A percentile compares a stretch with the other conserved stretches of the same genome.
Evolutionary conservation across 768 basidiomycete species (phyloP).

Genomic region (Leccinum incarnatum): DNA sequence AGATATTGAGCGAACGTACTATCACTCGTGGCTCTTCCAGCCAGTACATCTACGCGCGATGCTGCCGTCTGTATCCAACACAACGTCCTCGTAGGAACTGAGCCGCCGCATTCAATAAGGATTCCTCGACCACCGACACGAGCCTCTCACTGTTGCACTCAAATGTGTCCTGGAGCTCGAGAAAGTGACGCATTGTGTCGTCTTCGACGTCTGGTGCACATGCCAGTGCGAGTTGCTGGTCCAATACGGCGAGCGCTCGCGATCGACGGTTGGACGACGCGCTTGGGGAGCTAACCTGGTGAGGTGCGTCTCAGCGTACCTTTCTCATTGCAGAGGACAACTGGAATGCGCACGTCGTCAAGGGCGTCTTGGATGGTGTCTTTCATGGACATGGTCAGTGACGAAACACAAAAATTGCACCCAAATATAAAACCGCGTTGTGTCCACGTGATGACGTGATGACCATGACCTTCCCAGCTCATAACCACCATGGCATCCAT

Average conservation of each 20-base stretch:
- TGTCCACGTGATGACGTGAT: background rate
- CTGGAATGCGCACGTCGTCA: slow-evolving; percentile 55
- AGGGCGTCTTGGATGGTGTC: slow-evolving; percentile 56
- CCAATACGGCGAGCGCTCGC: slow-evolving; percentile 54
- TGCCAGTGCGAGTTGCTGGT: slow-evolving; percentile 52
- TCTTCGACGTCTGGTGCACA: slow-evolving; percentile 42
- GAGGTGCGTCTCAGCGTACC: slow-evolving; percentile 12
- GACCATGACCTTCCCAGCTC: slow-evolving; percentile 1
- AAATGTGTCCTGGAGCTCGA: slow-evolving; percentile 72
- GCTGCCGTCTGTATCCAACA: slow-evolving; percentile 57
- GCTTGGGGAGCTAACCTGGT: slow-evolving; percentile 63
- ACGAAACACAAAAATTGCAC: background rate
- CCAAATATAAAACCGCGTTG: slow-evolving; percentile 20
- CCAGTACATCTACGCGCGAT: slow-evolving; percentile 47
- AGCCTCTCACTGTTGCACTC: slow-evolving; percentile 71
- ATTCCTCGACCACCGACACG: background rate
- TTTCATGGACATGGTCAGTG: slow-evolving; percentile 35
- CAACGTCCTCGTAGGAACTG: slow-evolving; percentile 68
- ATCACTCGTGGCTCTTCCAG: slow-evolving; percentile 45
- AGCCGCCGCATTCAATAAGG: slow-evolving; percentile 6
- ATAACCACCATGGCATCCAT: slow-evolving; percentile 52
- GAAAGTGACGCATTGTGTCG: slow-evolving; percentile 51
- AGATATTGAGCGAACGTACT: slow-evolving; percentile 28
- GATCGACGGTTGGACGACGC: slow-evolving; percentile 51
- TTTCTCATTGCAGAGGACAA: background rate